Conservation (phyloP, 2,329 filamentous ascomycete species). For the Fusarium virguliforme region DNA sequence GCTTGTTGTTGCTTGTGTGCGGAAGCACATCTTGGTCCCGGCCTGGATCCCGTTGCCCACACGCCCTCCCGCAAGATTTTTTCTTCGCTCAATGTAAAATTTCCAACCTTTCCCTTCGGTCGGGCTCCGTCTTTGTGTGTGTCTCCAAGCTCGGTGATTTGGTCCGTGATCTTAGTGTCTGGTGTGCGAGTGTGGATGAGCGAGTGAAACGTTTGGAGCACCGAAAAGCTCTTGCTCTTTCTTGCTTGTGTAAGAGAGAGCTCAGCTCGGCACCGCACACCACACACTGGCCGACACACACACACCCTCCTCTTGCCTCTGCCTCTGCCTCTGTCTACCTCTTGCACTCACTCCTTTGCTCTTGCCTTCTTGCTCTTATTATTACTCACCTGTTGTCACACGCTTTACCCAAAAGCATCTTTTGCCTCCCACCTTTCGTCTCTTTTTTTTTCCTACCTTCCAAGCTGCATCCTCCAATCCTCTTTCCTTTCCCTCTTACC, state of each 20-base stretch:
- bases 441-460: conserved; percentile 41
- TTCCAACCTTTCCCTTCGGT: conserved; percentile 20
- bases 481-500: conserved; percentile 38
- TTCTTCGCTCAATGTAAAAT: conserved; percentile 23
- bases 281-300: conserved; percentile 44
- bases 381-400: conserved; percentile 47
- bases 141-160: conserved; percentile 11
- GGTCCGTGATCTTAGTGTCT: conserved; percentile 25
- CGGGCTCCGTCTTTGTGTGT: conserved; percentile 13
- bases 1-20: conserved; percentile 40
- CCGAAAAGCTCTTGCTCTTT: conserved; percentile 35
- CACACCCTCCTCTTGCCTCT: conserved; percentile 46
- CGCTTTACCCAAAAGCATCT: conserved; percentile 50
- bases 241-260: conserved; percentile 27
- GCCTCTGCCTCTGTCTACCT: conserved; percentile 43
- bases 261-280: conserved; percentile 48
- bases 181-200: conserved; percentile 27
- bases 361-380: conserved; percentile 41
- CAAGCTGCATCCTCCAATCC: conserved; percentile 42
- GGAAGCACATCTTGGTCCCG: conserved; percentile 44
- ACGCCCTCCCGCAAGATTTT: conserved; percentile 48
- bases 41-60: conserved; percentile 43
- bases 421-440: conserved; percentile 51
- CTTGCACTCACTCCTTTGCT: conserved; percentile 31
- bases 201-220: conserved; percentile 29